phyloP scores from a whole-genome alignment of 2,329 filamentous ascomycete species.

The Clonostachys sp. region DNA sequence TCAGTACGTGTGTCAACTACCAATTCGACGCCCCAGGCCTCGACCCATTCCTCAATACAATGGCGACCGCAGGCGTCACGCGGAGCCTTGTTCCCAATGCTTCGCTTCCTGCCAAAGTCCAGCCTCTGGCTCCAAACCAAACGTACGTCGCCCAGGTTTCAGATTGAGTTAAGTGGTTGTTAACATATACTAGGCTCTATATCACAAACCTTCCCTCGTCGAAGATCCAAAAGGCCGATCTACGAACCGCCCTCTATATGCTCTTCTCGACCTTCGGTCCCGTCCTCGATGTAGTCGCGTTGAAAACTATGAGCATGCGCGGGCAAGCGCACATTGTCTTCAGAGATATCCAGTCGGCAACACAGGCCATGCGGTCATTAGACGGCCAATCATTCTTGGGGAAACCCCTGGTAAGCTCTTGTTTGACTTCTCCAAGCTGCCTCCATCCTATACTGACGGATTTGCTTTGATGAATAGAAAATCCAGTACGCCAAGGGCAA shows the following conservation, averaged over 20 bases:
- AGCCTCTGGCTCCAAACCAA: constrained; percentile 64
- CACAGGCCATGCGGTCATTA: constrained; percentile 85
- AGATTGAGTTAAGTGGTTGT: neutral
- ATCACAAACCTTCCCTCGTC: constrained; percentile 79
- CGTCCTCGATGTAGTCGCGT: constrained; percentile 84
- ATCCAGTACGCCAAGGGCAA: constrained; percentile 88
- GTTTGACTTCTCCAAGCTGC: neutral
- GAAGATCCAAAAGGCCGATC: constrained; percentile 84
- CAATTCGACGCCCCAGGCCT: too few species aligned
- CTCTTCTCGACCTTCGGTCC: constrained; percentile 92
- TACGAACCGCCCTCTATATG: constrained; percentile 84
- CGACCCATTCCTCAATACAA: constrained; percentile 10
- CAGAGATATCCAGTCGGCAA: constrained; percentile 84
- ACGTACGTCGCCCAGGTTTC: constrained; percentile 50
- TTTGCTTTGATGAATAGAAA: constrained; percentile 50
- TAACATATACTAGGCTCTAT: constrained; percentile 61
- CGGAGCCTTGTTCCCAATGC: constrained; percentile 33
- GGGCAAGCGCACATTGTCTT: constrained; percentile 94
- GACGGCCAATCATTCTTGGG: constrained; percentile 86
- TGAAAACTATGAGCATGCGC: constrained; percentile 89
- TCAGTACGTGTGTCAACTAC: too few species aligned
- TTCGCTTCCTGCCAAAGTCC: constrained; percentile 43
- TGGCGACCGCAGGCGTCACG: constrained; percentile 30
- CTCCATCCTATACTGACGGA: neutral
- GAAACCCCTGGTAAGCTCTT: constrained; percentile 67